Base-by-base conservation (phyloP, 371 early-diverging fungal genomes). In the Syncephalis plumigaleata region DNA sequence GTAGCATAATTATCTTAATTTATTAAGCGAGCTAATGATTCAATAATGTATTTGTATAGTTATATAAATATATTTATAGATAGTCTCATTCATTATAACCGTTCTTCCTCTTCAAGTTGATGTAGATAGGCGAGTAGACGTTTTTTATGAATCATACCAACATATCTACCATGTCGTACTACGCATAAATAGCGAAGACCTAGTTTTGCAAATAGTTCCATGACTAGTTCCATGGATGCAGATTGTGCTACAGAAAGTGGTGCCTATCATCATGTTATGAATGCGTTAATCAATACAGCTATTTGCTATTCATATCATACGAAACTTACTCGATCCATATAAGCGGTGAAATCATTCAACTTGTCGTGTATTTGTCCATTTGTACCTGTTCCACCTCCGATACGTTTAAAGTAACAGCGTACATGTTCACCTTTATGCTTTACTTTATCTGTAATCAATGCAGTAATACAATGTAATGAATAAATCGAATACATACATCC, bases 161-260 rank as follows among this genome's bases (percentile, higher is more conserved):
- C 69, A 39, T 66, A 79, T 27, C 63, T 51, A 0, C 87, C 84
- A 37, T 73, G 55, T 42, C 69, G 58, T 3, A 63, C 64, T 15
- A 74, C 70, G 53, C 75, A 74, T 0, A 77, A 64, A 50, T 77
- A 77, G 39, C 73, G 67, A 50, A 73, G 66, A 5, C 77, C 95
- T 16, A 92, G 59, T 54, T 90, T 85, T 49, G 77, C 69, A 57
- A 94, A 88, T 50, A 94, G 56, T 44, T 90, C 90, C 57, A 81
- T 66, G 8, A 87, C 79, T n/a, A 90, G 50, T 44, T 91, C 91
- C 68, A 89, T 81, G 17, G 87, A 81, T 15, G 87, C 67, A 45
- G 74, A 68, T 2, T 73, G 57, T 16, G 75, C 66, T 8, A 92
- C 71, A 0, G 81, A 68, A 11, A 91, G 47, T 0, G 94, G 94